Conservation (phyloP, 495 filamentous ascomycete genomes). For the Penicillium diatomitis region DNA sequence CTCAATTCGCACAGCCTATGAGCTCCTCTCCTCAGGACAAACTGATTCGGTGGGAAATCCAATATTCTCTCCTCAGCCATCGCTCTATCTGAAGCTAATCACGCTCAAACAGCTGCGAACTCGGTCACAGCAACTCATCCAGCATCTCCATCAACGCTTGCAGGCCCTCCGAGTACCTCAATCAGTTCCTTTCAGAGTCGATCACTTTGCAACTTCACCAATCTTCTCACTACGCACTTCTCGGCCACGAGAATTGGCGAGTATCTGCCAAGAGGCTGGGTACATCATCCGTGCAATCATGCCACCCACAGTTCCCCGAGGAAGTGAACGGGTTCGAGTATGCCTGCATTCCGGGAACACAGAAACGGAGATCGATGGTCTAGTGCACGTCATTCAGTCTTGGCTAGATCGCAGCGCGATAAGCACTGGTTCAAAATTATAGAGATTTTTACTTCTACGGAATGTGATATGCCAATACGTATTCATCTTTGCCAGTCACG, state of each 20-base stretch:
- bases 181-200: slow-evolving; percentile 25
- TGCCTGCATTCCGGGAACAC: slow-evolving; percentile 44
- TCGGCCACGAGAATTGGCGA: slow-evolving; percentile 22
- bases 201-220: slow-evolving; percentile 34
- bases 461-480: no score
- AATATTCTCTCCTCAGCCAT: neutral
- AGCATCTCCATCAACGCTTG: slow-evolving; percentile 26
- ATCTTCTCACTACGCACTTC: slow-evolving; percentile 38
- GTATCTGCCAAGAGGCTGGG: slow-evolving; percentile 24
- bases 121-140: slow-evolving; percentile 28
- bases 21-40: slow-evolving; percentile 30
- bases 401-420: slow-evolving; percentile 28
- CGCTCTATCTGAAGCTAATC: no score
- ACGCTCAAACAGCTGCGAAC: slow-evolving; percentile 22
- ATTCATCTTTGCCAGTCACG: no score
- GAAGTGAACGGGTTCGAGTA: slow-evolving; percentile 39
- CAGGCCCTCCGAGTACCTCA: slow-evolving; percentile 16
- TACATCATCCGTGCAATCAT: slow-evolving; percentile 38
- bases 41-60: slow-evolving; percentile 26
- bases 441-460: neutral
- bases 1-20: slow-evolving; percentile 37
- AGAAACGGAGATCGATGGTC: slow-evolving; percentile 33
- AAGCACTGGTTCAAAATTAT: slow-evolving; percentile 12
- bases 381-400: slow-evolving; percentile 27
- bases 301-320: slow-evolving; percentile 39